Base-by-base conservation (phyloP, 106 monocot species). In the Hemerocallis citrina region DNA sequence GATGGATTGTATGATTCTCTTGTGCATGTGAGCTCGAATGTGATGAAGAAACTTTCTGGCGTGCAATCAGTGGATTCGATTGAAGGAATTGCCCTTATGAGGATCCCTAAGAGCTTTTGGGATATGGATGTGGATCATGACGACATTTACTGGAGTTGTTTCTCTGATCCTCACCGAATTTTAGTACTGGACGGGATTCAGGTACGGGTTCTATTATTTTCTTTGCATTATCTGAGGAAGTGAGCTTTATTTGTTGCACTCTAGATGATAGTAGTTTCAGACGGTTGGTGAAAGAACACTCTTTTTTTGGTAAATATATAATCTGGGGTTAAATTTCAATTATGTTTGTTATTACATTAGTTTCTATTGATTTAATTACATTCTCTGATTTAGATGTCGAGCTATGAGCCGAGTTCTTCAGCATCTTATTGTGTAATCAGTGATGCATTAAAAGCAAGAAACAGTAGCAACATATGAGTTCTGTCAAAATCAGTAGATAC, bases 161-260 rank as follows among this genome's bases (percentile, higher is more conserved):
- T 84, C 34, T 31, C 34, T 59, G 67, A 70, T 55, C 74, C 84
- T 61, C 49, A 64, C 30, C 61, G 96, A 41, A n/a, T 91, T n/a
- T 61, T 96, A 50, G 91, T 84, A 33, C 87, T 96, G 38, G 96
- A 96, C 65, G 96, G 96, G 32, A 85, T 96, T 52, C 96, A 96
- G 90, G 96, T 96, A 55, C 38, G 5, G 40, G 24, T 3, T 34
- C 12, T 23, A 7, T 44, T 63, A 16, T 45, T 30, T 17, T 5
- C 1, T n/a, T 63, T 2, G 29, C 12, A 11, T 19, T 4, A 11
- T 63, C 27, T 11, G 35, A 59, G 59, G 22, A 47, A 39, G 12
- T 19, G 8, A 17, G 6, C 20, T 37, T 20, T 24, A 37, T 7
- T 59, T 39, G 11, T 38, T 38, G 24, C 23, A 64, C 46, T 17